phyloP scores from a whole-genome alignment of 164 flowering plant species.

The Magnolia sinica region DNA sequence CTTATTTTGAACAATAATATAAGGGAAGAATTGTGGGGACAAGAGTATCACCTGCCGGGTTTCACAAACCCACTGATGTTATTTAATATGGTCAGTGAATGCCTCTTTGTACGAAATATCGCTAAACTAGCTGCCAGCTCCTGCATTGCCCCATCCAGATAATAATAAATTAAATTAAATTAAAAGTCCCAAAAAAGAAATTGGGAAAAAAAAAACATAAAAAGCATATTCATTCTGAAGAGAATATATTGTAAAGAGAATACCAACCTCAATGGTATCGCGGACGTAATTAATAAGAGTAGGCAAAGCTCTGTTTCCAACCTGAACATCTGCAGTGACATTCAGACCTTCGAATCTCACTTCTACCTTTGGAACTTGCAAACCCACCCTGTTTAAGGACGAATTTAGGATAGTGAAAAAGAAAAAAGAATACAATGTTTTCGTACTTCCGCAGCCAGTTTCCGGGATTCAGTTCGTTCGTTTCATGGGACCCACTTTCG shows the following conservation, averaged over 20 bases:
- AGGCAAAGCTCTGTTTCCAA: slow-evolving; percentile 80
- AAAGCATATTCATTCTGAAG: not conserved
- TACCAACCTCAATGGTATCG: slow-evolving; percentile 53
- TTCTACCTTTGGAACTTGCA: slow-evolving; percentile 70
- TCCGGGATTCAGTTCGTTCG: no score
- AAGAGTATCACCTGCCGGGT: slow-evolving; percentile 64
- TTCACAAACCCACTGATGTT: slow-evolving; percentile 56
- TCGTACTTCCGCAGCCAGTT: no score
- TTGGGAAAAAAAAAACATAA: not conserved
- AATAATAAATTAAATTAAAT: not conserved
- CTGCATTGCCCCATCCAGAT: slow-evolving; percentile 34
- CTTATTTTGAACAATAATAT: no score
- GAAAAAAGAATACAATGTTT: not conserved
- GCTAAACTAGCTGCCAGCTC: slow-evolving; percentile 31
- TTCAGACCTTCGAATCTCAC: slow-evolving; percentile 64
- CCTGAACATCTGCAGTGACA: slow-evolving; percentile 55
- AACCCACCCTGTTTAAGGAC: slow-evolving; percentile 49
- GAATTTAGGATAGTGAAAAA: not conserved
- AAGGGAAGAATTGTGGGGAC: no score
- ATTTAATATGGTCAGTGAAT: slow-evolving; percentile 52
- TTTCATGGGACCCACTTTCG: no score
- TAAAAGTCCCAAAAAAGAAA: not conserved
- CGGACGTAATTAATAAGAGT: slow-evolving; percentile 61
- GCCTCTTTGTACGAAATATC: slow-evolving; percentile 46
- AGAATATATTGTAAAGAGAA: no score